Base-by-base conservation (phyloP, 2,329 filamentous ascomycete genomes). In the Cordyceps militaris region DNA sequence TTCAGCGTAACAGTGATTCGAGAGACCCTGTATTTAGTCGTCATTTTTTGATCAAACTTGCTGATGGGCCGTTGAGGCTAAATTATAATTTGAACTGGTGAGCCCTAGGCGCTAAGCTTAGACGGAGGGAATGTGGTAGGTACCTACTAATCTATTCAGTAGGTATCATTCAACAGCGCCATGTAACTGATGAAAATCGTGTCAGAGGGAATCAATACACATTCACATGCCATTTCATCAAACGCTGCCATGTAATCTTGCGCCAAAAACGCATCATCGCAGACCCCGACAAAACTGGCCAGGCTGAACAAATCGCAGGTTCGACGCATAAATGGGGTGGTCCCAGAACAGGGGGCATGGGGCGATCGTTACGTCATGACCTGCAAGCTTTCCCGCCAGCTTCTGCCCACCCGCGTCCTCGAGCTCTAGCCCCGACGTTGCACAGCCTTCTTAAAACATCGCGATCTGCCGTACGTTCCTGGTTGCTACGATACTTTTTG, bases 351-450 rank as follows among this genome's bases (percentile, higher is more conserved):
- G 42, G 51, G 52, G 52, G 8, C 16, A 19, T 43, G 46, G 42
- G 28, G 38, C 57, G 43, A 58, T 58, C 43, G 57, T 58, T 58
- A 58, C 57, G 57, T 58, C 57, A 58, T 58, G 57, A 58, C 57
- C 26, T 57, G 46, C 46, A 36, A 43, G 40, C 28, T 55, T 55
- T 47, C 42, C 52, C 42, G 4, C 30, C 44, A 47, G 19, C 43
- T 48, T 34, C 30, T 42, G 16, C 23, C 24, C 13, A 42, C 30
- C 21, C 26, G 26, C 30, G 23, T 36, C 38, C 24, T 55, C 42
- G 40, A 36, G 42, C 42, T 38, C 42, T 21, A 32, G 13, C n/a
- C 40, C 4, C 7, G 34, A 26, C 32, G 43, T 47, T 49, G 43
- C 43, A 28, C 44, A 49, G 2, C 36, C 30, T 43, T 49, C 46